A percentile compares a stretch with the other conserved stretches of the same genome.
Conservation (phyloP, 108 stramenopile species). For the Skeletonema tropicum region DNA sequence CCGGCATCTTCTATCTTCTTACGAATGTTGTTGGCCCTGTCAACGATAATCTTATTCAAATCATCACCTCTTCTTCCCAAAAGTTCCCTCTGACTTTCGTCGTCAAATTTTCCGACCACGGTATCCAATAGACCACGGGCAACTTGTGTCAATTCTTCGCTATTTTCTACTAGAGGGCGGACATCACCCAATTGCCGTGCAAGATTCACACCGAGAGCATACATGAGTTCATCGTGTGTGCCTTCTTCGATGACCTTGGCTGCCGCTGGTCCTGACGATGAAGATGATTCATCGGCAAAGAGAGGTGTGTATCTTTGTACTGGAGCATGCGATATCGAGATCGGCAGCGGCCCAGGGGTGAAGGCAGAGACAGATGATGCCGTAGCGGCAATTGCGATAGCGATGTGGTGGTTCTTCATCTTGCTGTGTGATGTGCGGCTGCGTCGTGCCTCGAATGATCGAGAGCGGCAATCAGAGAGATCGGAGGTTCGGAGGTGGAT, state of each 20-base stretch:
- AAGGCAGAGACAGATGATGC: neutral
- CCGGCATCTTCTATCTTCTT: conserved; percentile 71
- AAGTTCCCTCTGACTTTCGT: conserved; percentile 62
- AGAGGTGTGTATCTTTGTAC: conserved; percentile 1
- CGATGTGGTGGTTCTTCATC: conserved; percentile 4
- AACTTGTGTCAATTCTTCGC: conserved; percentile 78
- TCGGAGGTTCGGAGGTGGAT: no score
- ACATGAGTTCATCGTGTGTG: conserved; percentile 84
- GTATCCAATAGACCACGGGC: conserved; percentile 84
- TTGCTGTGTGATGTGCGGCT: neutral
- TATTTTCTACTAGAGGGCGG: conserved; percentile 73
- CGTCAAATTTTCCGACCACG: conserved; percentile 74
- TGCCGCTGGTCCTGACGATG: conserved; percentile 14
- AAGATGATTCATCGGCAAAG: conserved; percentile 21
- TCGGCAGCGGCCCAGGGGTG: neutral
- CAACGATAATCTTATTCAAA: conserved; percentile 70
- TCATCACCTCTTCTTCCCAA: conserved; percentile 64
- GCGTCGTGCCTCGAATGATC: no score
- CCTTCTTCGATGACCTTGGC: conserved; percentile 58
- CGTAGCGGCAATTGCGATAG: conserved; percentile 4
- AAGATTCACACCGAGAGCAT: conserved; percentile 81
- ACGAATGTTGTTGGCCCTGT: conserved; percentile 74
- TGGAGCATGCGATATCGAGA: neutral
- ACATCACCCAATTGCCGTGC: conserved; percentile 71
- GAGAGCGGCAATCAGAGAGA: no score